Evolutionary conservation across 495 filamentous ascomycete genomes (phyloP).

Genomic region (Penicillium paxilli): DNA sequence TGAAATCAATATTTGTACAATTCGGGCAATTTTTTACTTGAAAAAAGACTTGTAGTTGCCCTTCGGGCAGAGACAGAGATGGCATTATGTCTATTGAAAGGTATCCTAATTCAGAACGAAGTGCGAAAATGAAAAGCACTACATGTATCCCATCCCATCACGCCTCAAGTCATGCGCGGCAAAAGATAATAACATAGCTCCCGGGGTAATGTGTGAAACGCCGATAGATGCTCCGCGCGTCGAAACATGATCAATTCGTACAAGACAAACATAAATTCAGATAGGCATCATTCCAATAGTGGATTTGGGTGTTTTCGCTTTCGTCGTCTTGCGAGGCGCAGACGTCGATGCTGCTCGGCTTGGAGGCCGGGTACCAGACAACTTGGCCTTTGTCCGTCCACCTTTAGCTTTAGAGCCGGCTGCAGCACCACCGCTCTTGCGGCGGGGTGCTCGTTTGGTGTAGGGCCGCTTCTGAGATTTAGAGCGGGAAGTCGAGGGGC

Average conservation of each 20-base stretch:
- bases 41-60: neutral
- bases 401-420: conserved; percentile 28
- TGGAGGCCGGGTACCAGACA: conserved; percentile 22
- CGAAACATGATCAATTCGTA: conserved; percentile 20
- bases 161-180: neutral
- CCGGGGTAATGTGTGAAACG: neutral
- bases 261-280: conserved; percentile 17
- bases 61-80: conserved; percentile 1
- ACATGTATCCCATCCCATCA: neutral
- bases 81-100: conserved; percentile 19
- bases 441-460: conserved; percentile 27
- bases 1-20: neutral
- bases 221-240: conserved; percentile 25
- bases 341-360: conserved; percentile 19
- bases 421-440: conserved; percentile 27
- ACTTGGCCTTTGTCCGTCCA: conserved; percentile 25
- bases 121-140: conserved; percentile 8
- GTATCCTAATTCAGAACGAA: conserved; percentile 12
- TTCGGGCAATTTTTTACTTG: too few relatives aligned
- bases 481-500: conserved; percentile 17
- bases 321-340: conserved; percentile 27
- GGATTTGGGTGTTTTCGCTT: conserved; percentile 32
- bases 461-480: conserved; percentile 29
- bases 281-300: conserved; percentile 51
- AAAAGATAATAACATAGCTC: neutral